phyloP scores from a whole-genome alignment of 1,139 yeast species.

The Geotrichum aggregatum region DNA sequence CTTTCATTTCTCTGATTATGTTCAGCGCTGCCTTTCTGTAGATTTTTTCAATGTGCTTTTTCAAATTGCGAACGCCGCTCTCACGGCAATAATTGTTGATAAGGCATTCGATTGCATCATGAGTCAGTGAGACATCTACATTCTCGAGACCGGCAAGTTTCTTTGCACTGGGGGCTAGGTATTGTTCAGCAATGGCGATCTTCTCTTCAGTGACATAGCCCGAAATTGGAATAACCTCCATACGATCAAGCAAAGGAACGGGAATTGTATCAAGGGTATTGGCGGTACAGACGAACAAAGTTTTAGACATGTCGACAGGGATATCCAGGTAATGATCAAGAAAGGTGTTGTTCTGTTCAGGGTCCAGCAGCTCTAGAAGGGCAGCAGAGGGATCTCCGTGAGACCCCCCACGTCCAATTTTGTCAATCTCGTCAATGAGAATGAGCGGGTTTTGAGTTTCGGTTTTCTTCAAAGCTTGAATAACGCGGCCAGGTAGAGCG shows the following conservation, averaged over 20 bases:
- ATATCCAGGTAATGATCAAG: slow-evolving; percentile 90
- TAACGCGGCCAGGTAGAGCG: slow-evolving; percentile 90
- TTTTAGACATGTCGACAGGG: slow-evolving; percentile 88
- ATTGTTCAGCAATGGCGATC: slow-evolving; percentile 82
- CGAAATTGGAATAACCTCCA: slow-evolving; percentile 92
- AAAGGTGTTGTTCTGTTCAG: slow-evolving; percentile 88
- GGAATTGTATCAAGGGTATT: slow-evolving; percentile 87
- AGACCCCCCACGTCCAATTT: slow-evolving; percentile 57
- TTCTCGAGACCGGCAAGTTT: slow-evolving; percentile 73
- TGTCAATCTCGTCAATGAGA: slow-evolving; percentile 92
- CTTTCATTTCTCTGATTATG: slow-evolving; percentile 56
- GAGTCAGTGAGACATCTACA: slow-evolving; percentile 59
- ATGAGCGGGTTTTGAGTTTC: slow-evolving; percentile 89
- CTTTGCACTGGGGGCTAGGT: slow-evolving; percentile 81
- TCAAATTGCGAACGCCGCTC: slow-evolving; percentile 91
- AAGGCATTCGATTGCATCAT: slow-evolving; percentile 63
- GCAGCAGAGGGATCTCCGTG: slow-evolving; percentile 97
- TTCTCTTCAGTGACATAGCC: slow-evolving; percentile 95
- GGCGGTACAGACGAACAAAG: slow-evolving; percentile 95
- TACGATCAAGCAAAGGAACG: slow-evolving; percentile 88
- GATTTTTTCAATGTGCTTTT: slow-evolving; percentile 82
- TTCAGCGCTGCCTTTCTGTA: slow-evolving; percentile 87
- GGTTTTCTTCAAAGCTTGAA: slow-evolving; percentile 83
- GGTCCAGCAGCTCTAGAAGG: slow-evolving; percentile 84
- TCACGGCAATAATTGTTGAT: slow-evolving; percentile 88